These are phyloP conservation scores for Wickerhamomyces queroliae DNA, from an alignment of 805 yeast species.

Conservation along the genomic window DNA sequence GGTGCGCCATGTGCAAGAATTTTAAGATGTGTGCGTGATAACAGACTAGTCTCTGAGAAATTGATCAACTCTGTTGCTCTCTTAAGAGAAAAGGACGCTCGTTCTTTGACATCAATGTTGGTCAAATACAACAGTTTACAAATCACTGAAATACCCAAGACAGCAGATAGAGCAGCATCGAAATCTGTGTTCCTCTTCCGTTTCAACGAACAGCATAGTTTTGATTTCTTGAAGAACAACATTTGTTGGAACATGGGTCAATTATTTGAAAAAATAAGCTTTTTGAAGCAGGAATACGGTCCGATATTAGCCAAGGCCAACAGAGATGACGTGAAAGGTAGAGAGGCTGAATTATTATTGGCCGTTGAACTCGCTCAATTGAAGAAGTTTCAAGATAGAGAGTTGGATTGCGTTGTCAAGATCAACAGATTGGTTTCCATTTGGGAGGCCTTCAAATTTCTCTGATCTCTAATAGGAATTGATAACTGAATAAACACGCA, in stretches of 20 bases:
- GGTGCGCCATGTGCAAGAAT: conserved; percentile 69
- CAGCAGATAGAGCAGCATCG: conserved; percentile 86
- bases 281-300: conserved; percentile 51
- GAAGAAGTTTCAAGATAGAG: conserved; percentile 51
- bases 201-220: conserved; percentile 50
- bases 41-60: conserved; percentile 79
- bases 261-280: conserved; percentile 47
- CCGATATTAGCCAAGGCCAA: conserved; percentile 73
- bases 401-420: conserved; percentile 47
- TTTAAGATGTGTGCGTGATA: conserved; percentile 66
- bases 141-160: conserved; percentile 89
- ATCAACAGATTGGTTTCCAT: conserved; percentile 49
- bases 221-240: conserved; percentile 40
- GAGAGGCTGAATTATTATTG: conserved; percentile 67
- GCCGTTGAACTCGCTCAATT: conserved; percentile 73
- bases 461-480: conserved; percentile 9
- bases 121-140: conserved; percentile 70
- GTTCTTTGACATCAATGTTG: conserved; percentile 63
- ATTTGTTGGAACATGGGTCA: conserved; percentile 39
- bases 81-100: conserved; percentile 69
- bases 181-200: conserved; percentile 82
- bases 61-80: conserved; percentile 68
- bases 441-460: conserved; percentile 48
- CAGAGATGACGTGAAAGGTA: conserved; percentile 86
- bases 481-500: background rate